A percentile compares a stretch with the other conserved stretches of the same genome.
Conservation (phyloP, 495 filamentous ascomycete genomes). For the Aspergillus ostianus region DNA sequence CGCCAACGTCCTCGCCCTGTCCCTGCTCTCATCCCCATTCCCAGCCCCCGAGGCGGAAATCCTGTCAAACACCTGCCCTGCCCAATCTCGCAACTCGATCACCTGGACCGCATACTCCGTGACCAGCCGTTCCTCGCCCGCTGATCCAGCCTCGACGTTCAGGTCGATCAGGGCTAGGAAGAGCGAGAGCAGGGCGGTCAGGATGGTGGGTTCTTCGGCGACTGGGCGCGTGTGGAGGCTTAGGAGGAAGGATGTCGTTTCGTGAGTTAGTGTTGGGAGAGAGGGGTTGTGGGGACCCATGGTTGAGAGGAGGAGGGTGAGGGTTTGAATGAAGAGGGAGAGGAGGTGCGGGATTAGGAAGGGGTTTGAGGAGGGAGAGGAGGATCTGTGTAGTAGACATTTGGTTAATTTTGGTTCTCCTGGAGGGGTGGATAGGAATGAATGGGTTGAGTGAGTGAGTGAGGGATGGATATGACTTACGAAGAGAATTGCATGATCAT, state of each 20-base stretch:
- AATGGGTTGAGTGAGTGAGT: background rate
- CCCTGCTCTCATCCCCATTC: slow-evolving; percentile 36
- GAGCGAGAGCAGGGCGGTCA: slow-evolving; percentile 72
- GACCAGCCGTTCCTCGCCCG: slow-evolving; percentile 68
- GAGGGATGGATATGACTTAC: slow-evolving; percentile 23
- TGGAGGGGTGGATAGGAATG: slow-evolving; percentile 4
- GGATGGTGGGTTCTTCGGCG: slow-evolving; percentile 58
- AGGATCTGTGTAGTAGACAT: slow-evolving; percentile 28
- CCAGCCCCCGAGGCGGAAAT: slow-evolving; percentile 49
- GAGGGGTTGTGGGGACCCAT: slow-evolving; percentile 45
- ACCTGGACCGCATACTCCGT: slow-evolving; percentile 42
- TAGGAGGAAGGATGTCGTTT: slow-evolving; percentile 45
- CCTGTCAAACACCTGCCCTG: slow-evolving; percentile 61
- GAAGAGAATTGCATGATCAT: slow-evolving; percentile 45
- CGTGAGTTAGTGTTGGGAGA: slow-evolving; percentile 44
- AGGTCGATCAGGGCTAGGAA: slow-evolving; percentile 81
- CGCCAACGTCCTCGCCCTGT: slow-evolving; percentile 55
- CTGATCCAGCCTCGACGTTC: slow-evolving; percentile 56
- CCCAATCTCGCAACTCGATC: slow-evolving; percentile 45
- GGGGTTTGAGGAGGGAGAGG: slow-evolving; percentile 37
- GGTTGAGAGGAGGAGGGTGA: slow-evolving; percentile 50
- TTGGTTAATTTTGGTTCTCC: slow-evolving; percentile 2
- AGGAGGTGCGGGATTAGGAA: slow-evolving; percentile 47
- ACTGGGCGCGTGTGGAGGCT: slow-evolving; percentile 42
- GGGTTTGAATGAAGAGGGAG: slow-evolving; percentile 50